Percentiles rank a stretch among this genome's conserved stretches.
phyloP scores from a whole-genome alignment of 768 basidiomycete species.

The Mycena rebaudengoi region DNA sequence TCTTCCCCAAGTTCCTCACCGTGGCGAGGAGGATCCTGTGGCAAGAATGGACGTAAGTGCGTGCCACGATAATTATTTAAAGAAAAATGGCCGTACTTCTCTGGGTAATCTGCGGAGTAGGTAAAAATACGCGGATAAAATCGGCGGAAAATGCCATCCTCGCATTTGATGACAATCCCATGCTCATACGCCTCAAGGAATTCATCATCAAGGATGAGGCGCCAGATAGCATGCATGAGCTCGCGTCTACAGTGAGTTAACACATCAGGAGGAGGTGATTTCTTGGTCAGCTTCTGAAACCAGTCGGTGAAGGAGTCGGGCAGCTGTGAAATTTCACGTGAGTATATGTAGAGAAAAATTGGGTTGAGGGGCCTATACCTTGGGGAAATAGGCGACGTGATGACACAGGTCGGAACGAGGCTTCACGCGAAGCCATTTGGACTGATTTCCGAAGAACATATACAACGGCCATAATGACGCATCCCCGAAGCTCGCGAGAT shows the following conservation, averaged over 20 bases:
- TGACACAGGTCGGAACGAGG: conserved; percentile 35
- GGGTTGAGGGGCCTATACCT: conserved; percentile 29
- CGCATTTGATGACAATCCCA: conserved; percentile 40
- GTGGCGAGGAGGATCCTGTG: conserved; percentile 36
- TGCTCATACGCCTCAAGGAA: too few relatives aligned
- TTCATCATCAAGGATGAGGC: conserved; percentile 33
- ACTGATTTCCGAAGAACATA: conserved; percentile 47
- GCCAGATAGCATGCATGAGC: conserved; percentile 44
- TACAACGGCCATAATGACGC: conserved; percentile 53
- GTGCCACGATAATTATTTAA: too few relatives aligned
- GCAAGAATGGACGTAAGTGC: neutral
- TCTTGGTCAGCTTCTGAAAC: conserved; percentile 20
- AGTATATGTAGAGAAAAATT: too few relatives aligned
- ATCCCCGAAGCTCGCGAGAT: conserved; percentile 44
- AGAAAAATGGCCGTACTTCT: conserved; percentile 38
- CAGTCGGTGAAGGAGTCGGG: conserved; percentile 34
- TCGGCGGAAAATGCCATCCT: conserved; percentile 38
- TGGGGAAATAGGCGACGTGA: conserved; percentile 50
- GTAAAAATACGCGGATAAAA: conserved; percentile 42
- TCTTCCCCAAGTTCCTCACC: conserved; percentile 29
- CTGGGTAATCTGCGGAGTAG: conserved; percentile 47
- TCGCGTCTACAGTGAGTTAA: conserved; percentile 44
- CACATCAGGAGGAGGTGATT: conserved; percentile 14
- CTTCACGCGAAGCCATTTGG: conserved; percentile 46
- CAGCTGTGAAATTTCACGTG: conserved; percentile 34